A percentile compares a stretch with the other conserved stretches of the same genome.
Evolutionary conservation across 176 grass and related monocot species (phyloP).

Genomic region (Rhynchospora tenuis): DNA sequence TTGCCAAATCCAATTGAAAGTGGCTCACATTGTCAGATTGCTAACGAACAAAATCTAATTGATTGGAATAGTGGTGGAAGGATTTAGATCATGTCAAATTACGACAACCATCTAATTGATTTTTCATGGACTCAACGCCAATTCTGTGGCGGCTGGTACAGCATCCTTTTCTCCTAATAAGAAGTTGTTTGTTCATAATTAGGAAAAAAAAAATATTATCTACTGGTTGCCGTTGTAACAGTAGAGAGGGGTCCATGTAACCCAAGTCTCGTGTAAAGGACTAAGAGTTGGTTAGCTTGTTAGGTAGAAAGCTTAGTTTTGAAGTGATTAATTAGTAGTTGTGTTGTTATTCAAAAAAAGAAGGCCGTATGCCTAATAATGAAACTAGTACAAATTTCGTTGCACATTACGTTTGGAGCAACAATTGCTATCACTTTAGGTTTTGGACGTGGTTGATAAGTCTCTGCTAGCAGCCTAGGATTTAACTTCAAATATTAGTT

Average conservation of each 20-base stretch:
- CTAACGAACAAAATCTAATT: not conserved
- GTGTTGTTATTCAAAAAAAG: conserved; percentile 1
- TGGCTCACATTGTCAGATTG: not conserved
- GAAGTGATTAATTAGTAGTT: conserved; percentile 9
- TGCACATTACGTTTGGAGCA: not conserved
- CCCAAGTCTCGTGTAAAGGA: not conserved
- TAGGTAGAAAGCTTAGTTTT: conserved; percentile 5
- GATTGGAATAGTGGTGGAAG: not conserved
- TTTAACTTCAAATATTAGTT: not conserved
- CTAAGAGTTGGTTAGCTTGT: not conserved
- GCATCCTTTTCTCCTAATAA: not conserved
- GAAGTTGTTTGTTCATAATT: not conserved
- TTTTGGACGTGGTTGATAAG: not conserved
- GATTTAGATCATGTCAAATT: not conserved
- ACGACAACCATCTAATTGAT: not conserved
- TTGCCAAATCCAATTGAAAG: not conserved
- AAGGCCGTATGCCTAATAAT: not conserved
- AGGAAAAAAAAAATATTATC: not conserved
- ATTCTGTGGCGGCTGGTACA: not conserved
- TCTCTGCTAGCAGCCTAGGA: not conserved
- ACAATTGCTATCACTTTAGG: not conserved
- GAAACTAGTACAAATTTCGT: not conserved
- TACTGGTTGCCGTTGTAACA: not conserved
- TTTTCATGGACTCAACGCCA: not conserved
- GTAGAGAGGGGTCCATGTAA: not conserved